Evolutionary conservation across 176 grass and related monocot species (phyloP), one percentile per base, ranked within the genome.

Genomic region (Cenchrus americanus): DNA sequence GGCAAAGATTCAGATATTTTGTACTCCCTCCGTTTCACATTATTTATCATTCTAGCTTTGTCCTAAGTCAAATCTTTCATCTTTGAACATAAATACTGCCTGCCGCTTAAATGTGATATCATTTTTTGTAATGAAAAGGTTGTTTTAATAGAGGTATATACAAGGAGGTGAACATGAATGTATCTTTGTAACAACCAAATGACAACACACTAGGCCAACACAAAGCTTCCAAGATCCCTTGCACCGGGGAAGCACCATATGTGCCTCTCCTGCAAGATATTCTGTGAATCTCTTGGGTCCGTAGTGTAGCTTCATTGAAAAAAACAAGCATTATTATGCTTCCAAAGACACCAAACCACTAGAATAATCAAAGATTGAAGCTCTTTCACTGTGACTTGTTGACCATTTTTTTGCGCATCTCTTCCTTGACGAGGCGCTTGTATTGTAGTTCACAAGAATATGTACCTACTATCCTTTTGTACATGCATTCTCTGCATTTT

Each of bases 361-460:
- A 57, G 18, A 59, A 22, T 59, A 1, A 14, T 22, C 55, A 59
- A 2, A 22, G 19, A 59, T 22, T 59, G 55, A 59, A 59, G 55
- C 6, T 21, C 55, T 59, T 59, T 59, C 21, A 4, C 21, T 59
- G 19, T 59, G 55, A 14, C 60, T 14, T 62, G 60, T 27, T 26
- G 60, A 62, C 23, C 60, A 11, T 62, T 27, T 50, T 50, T 21
- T 5, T 21, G 11, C 10, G 19, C 52, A 57, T 70, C 41, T 12
- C 40, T 19, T 1, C 51, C 71, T 48, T 82, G 73, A 70, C 23
- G 73, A 62, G 17, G 8, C 79, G 77, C 30, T 69, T 82, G 41
- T 82, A 71, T 48, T 71, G 26, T 14, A 54, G 47, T 14, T 53
- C 53, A 84, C 18, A 84, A 43, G 61, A 57, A 61, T 80, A 79